A percentile compares a stretch with the other conserved stretches of the same genome.
These are phyloP conservation scores for Leccinum griseonigrum DNA, from an alignment of 1,284 basidiomycete species.

Conservation along the genomic window DNA sequence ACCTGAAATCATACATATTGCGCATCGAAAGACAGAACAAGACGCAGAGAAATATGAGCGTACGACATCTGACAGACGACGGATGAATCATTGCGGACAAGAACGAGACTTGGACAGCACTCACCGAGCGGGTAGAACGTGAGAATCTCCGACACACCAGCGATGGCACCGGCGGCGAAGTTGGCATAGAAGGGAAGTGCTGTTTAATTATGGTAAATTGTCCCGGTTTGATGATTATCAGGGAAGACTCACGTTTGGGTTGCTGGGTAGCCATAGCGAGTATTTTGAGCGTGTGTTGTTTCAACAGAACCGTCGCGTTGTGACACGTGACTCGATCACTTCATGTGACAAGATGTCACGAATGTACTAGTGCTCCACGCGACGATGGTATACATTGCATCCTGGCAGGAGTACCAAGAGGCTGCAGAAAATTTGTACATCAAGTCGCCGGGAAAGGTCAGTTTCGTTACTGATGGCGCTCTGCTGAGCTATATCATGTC, in stretches of 20 bases:
- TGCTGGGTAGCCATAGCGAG: conserved; percentile 36
- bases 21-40: conserved; percentile 20
- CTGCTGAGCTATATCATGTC: conserved; percentile 5
- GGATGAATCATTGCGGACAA: background rate
- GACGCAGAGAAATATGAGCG: conserved; percentile 22
- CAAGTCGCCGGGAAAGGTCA: conserved; percentile 72
- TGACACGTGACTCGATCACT: conserved; percentile 23
- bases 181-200: conserved; percentile 86
- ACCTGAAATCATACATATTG: conserved; percentile 48
- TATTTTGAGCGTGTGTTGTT: background rate
- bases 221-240: conserved; percentile 9
- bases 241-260: conserved; percentile 42
- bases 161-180: conserved; percentile 89
- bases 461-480: conserved; percentile 21
- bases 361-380: conserved; percentile 18
- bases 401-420: conserved; percentile 84
- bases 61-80: conserved; percentile 49
- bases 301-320: background rate
- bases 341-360: conserved; percentile 15
- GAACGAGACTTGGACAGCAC: conserved; percentile 37
- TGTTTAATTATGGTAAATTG: conserved; percentile 30
- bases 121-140: conserved; percentile 91
- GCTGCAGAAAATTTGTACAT: conserved; percentile 80
- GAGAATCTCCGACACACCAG: conserved; percentile 86
- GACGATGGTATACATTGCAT: conserved; percentile 71